Evolutionary conservation across 495 filamentous ascomycete species (phyloP), one percentile per base, ranked within the genome.

Genomic region (Cenococcum geophilum): DNA sequence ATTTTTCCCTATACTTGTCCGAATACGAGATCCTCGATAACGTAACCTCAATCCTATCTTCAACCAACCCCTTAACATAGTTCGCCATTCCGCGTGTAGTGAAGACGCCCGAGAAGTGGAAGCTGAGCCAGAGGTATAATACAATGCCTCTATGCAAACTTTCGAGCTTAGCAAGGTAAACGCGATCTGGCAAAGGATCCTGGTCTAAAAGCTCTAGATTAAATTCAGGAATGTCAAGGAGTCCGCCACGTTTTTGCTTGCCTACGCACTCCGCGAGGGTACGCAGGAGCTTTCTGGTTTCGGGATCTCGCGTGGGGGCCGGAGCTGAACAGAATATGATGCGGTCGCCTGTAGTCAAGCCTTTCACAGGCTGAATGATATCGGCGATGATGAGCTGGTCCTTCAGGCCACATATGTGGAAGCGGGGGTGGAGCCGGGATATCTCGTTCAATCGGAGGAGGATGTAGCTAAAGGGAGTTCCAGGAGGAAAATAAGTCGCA

Each of bases 121-220:
- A 88, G 59, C 82, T 83, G 18, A 97, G 78, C 93, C 93, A 98
- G 8, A 92, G 77, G 66, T 96, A 98, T 20, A 92, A 73, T 20
- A 92, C 87, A 35, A 97, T 73, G 16, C 82, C 76, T 69, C 88
- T 90, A 74, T 98, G 95, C 22, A 97, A 75, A 18, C 64, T 68
- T 73, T 97, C 95, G 48, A 96, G 73, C 8, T 77, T 70, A 27
- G 73, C 68, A 63, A 97, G 71, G 57, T 89, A 87, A 0, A 76
- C 69, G 51, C 74, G 79, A 54, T 70, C 70, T 12, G 61, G 68
- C 5, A 68, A 77, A 1, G 63, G 60, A 23, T 65, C 51, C 27
- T 66, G 21, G 20, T 76, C 74, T 9, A 77, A 69, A 0, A 69
- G 37, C 42, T 76, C 75, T 8, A 74, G 74, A 1, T 76, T 75